Conservation (phyloP, 139 green algal genomes). For the Ulvella scutata region DNA sequence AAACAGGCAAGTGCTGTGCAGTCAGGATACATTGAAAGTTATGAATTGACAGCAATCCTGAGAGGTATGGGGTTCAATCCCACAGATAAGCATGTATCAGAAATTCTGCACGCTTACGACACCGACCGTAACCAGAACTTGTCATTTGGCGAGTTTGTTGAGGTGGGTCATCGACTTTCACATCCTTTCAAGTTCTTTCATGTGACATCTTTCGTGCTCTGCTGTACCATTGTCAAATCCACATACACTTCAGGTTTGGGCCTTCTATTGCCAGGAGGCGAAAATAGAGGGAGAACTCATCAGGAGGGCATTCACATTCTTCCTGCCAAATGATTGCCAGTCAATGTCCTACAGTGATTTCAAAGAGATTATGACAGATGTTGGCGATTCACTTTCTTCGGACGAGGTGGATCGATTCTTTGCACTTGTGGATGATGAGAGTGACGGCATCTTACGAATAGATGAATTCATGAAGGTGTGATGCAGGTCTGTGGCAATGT, state of each 20-base stretch:
- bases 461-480: neutral
- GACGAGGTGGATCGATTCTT: neutral
- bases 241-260: slow-evolving; percentile 1
- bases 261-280: neutral
- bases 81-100: neutral
- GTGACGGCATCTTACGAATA: neutral
- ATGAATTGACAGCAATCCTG: neutral
- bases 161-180: no score
- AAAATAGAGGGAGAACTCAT: neutral
- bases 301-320: neutral
- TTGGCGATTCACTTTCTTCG: neutral
- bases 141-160: neutral
- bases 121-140: neutral
- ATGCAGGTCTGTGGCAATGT: no score
- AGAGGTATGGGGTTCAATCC: neutral
- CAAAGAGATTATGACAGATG: neutral
- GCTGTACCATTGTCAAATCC: no score
- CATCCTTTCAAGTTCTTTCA: no score
- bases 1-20: no score
- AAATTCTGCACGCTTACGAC: neutral
- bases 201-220: no score
- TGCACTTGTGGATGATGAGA: neutral
- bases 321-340: neutral
- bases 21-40: no score
- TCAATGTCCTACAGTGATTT: neutral